Evolutionary conservation across 2,329 filamentous ascomycete species (phyloP), one percentile per base, ranked within the genome.

Genomic region (Aspergillus niger): DNA sequence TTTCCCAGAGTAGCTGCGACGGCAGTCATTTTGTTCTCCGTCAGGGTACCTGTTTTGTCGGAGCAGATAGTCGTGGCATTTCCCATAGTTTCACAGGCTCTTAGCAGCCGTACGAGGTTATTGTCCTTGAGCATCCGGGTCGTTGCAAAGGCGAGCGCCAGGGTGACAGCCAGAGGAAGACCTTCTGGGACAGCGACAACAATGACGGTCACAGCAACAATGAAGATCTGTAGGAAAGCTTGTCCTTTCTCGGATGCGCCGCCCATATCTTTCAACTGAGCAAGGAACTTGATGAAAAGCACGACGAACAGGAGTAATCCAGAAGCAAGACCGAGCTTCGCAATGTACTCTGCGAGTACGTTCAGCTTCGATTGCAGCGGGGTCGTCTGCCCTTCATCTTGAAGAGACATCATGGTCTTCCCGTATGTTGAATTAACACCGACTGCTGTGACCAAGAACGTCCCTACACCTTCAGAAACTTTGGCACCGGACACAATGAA

Each of bases 401-500:
- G 86, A 10, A 94, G 78, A 39, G 90, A 90, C 84, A 93, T 89
- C 79, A 93, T 84, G 2, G 88, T 92, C 69, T 91, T 90, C 58
- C 91, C 91, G 69, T 91, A 88, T 32, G 85, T 89, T 0, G 90
- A 91, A 73, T 93, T 84, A 38, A 89, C 82, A 64, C 91, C 91
- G 17, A 89, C 87, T 4, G 90, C 85, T 1, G 89, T 91, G 57
- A 92, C 90, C 57, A 94, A 74, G 74, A 91, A 93, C 3, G 85
- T 87, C 8, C 91, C 91, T 7, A 91, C 83, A 57, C 91, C 91
- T 69, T 92, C 89, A 0, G 87, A 86, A 10, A 94, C 87, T 66
- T 91, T 92, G 2, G 89, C 89, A 49, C 91, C 91, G 22, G 90
- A 93, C 3, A 93, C 81, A 63, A 94, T 92, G 74, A 94, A 94